Conservation (phyloP, 139 green algal genomes). For the Zygnema cylindricum region DNA sequence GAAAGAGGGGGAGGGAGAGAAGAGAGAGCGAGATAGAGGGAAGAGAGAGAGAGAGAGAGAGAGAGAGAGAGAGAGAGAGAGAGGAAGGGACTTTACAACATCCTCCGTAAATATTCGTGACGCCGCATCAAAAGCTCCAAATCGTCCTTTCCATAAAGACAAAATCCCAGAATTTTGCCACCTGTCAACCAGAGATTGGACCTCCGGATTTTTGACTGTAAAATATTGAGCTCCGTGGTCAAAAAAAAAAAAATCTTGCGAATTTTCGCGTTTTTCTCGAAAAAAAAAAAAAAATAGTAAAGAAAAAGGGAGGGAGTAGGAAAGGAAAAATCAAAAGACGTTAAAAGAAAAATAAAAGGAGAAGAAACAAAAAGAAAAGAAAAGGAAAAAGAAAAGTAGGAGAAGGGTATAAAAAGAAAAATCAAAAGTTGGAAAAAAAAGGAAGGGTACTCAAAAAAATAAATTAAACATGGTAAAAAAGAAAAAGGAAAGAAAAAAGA, state of each 20-base stretch:
- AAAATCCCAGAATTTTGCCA: not conserved
- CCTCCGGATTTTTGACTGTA: conserved; percentile 14
- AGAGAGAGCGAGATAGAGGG: no score
- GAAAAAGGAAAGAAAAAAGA: no score
- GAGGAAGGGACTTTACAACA: not conserved
- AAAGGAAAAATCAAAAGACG: not conserved
- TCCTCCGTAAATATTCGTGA: not conserved
- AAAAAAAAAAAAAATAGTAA: not conserved
- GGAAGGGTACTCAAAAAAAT: no score
- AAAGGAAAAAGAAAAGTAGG: not conserved
- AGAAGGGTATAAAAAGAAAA: not conserved
- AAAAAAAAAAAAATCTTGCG: not conserved
- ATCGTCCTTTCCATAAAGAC: conserved; percentile 6
- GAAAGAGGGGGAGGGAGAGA: no score
- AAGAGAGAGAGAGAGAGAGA: no score
- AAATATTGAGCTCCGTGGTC: conserved; percentile 40
- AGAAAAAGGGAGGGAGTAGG: not conserved
- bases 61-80: no score
- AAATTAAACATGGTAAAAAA: no score
- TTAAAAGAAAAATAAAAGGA: not conserved
- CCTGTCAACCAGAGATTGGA: conserved; percentile 18
- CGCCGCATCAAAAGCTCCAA: conserved; percentile 3
- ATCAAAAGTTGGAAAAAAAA: no score
- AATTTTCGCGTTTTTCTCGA: not conserved
- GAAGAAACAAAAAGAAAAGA: not conserved